These are phyloP conservation scores for Eutypa lata DNA, from an alignment of 2,329 filamentous ascomycete genomes.

Conservation along the genomic window DNA sequence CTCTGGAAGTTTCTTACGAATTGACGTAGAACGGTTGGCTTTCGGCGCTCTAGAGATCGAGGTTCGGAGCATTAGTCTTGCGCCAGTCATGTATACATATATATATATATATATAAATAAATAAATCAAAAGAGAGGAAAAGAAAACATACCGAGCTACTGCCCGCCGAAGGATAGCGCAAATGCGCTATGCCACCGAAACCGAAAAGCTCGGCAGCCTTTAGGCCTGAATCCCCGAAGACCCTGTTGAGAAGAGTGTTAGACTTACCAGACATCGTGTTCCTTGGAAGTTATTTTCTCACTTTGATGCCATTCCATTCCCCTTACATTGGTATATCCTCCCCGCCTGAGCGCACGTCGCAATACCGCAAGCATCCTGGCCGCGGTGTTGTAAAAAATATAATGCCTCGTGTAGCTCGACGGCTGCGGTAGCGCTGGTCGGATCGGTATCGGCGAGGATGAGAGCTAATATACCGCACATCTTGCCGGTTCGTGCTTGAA, in stretches of 20 bases:
- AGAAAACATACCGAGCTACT: conserved; percentile 52
- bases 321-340: conserved; percentile 73
- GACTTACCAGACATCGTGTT: conserved; percentile 65
- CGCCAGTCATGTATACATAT: too few species aligned
- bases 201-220: too few species aligned
- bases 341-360: conserved; percentile 72
- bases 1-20: too few species aligned
- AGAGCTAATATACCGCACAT: too few species aligned
- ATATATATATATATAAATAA: too few species aligned
- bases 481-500: too few species aligned
- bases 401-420: conserved; percentile 56
- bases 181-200: conserved; percentile 52
- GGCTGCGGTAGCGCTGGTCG: conserved; percentile 29
- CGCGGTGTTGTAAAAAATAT: conserved; percentile 51
- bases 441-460: too few species aligned
- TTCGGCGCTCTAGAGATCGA: conserved; percentile 55
- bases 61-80: too few species aligned
- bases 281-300: conserved; percentile 67
- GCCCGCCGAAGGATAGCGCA: conserved; percentile 74
- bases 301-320: conserved; percentile 72
- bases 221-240: too few species aligned
- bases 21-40: conserved; percentile 78
- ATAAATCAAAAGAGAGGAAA: too few species aligned
- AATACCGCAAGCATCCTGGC: conserved; percentile 22
- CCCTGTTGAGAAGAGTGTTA: background rate